Conservation (phyloP, 2,329 filamentous ascomycete genomes). For the Metarhizium humberi region DNA sequence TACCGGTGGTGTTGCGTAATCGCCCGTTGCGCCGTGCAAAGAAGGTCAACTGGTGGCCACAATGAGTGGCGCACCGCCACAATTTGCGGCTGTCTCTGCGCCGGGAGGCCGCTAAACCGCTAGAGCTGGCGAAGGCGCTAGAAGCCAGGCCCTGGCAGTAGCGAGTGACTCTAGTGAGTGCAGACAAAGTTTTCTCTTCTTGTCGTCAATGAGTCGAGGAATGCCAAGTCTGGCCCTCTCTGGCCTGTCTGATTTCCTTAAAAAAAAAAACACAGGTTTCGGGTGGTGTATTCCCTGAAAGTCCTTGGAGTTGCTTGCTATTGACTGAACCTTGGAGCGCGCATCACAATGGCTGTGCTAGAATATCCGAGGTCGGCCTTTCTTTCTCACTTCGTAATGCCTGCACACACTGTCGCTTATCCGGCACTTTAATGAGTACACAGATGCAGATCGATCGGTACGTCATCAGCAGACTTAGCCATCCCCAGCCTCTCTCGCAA, state of each 20-base stretch:
- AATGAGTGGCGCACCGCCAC: conserved; percentile 1
- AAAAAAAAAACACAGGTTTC: too few species aligned
- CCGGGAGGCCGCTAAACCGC: neutral
- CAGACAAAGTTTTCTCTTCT: too few species aligned
- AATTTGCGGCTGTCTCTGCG: neutral
- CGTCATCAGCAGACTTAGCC: neutral
- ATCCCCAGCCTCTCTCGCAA: neutral
- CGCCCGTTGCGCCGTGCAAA: neutral
- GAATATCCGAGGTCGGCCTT: neutral
- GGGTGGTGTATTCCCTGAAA: too few species aligned
- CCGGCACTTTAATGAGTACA: neutral
- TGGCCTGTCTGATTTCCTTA: too few species aligned
- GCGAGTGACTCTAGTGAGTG: too few species aligned
- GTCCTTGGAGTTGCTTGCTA: too few species aligned
- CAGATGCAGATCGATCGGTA: neutral
- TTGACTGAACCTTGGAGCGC: neutral
- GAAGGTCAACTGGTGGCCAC: neutral
- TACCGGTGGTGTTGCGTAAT: too few species aligned
- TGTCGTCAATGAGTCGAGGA: too few species aligned
- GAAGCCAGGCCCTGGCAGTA: too few species aligned
- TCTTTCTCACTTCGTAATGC: neutral
- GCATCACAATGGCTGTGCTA: too few species aligned
- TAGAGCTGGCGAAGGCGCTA: neutral
- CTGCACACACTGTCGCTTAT: neutral
- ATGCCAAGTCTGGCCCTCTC: too few species aligned